Base-by-base conservation (phyloP, 768 basidiomycete genomes). In the Leccinum arenicola region DNA sequence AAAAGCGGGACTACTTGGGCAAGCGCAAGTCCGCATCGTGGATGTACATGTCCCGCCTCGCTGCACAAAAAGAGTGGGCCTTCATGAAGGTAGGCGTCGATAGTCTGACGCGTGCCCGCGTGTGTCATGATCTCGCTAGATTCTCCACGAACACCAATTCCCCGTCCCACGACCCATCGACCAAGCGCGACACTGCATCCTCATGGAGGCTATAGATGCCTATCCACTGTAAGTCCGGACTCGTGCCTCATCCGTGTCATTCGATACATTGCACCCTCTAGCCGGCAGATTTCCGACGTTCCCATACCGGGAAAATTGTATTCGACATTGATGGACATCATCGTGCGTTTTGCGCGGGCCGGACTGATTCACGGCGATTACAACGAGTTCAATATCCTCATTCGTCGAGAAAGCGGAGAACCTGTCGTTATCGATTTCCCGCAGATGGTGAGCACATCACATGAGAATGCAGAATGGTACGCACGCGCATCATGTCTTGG, bases 331-430 rank as follows among this genome's bases (percentile, higher is more conserved):
- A 98, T 98, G 97, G 93, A 94, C 72, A 78, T 98, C 60, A 94
- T 98, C 70, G 93, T 98, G 58, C 91, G 94, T 55, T 89, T 98
- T 68, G 95, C 96, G 6, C 86, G 84, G 38, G 86, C 90, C 15
- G 97, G 97, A 6, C 82, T 99, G n/a, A 98, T 99, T 54, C 97
- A 99, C 68, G 95, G 97, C 45, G 97, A 99, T 67, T 99, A 91
- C 76, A 99, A 99, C 76, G 97, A 99, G 70, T 99, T 98, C 79
- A 98, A 99, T 73, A 95, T 99, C 64, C 85, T 99, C 61, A 94
- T 99, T 66, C 83, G 84, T 38, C 84, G 91, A 50, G 87, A 87
- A 55, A 78, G 74, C 49, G 83, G 83, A 11, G 86, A 93, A 66
- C 91, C 95, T 7, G 75, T 98, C 54, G 85, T 99, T 47, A 99